Evolutionary conservation across 495 filamentous ascomycete genomes (phyloP), one percentile per base, ranked within the genome.

Genomic region (Aspergillus saccharolyticus): DNA sequence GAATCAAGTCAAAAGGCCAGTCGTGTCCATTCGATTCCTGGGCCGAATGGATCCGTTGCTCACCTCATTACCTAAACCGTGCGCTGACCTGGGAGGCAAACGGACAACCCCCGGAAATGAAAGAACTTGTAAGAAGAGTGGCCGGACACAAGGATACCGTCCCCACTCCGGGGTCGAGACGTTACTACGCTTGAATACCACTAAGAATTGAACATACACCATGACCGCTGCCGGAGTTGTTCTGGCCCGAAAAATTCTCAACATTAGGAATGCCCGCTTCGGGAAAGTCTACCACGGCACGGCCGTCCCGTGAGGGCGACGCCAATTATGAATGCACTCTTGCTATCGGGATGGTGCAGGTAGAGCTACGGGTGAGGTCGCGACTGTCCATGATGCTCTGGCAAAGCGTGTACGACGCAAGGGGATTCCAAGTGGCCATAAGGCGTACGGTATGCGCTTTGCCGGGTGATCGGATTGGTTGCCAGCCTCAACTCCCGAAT

Each of bases 191-290:
- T 39, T 39, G 7, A 12, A 39, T 39, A 39, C 33, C 33, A 39
- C 33, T 39, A 39, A 39, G 33, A 12, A 5, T 9, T 12, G 2
- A 39, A 39, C 33, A 10, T 12, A 39, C 33, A 39, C 33, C 58
- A 43, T 50, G 25, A 33, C 55, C 28, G 54, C 51, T 46, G 24
- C 47, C 42, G 55, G 44, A 59, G 48, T 54, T 57, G 54, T 55
- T 54, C 66, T 59, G 52, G 49, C 54, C 55, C 53, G 53, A 57
- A 22, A 28, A n/a, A 25, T 5, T 39, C 33, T 39, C 47, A 47
- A 33, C 53, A 15, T 53, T 57, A 60, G 48, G 55, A 53, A 59
- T 61, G 61, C 49, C 58, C 62, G 57, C 53, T 64, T 63, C 57
- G 65, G 60, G 53, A 49, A 28, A 52, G 17, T 47, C 59, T 45